Evolutionary conservation across 192 early-diverging fungal species (phyloP).

Genomic region (Entrophospora sp.): DNA sequence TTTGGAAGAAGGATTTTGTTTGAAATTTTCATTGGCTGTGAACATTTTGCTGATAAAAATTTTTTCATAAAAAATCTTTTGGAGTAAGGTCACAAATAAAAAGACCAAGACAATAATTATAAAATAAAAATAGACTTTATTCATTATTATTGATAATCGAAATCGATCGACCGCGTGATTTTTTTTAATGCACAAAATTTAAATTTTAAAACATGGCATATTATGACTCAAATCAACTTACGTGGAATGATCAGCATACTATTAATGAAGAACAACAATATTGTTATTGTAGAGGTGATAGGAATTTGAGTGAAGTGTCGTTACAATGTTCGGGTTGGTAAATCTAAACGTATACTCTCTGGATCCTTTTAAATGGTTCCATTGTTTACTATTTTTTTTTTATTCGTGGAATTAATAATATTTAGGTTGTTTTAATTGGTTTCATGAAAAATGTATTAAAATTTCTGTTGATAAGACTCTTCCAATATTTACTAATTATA

Average conservation of each 20-base stretch:
- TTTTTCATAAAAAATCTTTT: too few relatives aligned
- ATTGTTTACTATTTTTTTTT: not conserved
- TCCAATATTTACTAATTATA: conserved; percentile 57
- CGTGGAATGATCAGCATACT: conserved; percentile 52
- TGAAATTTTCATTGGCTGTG: too few relatives aligned
- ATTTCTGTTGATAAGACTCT: conserved; percentile 35
- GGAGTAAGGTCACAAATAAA: too few relatives aligned
- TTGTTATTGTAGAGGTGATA: conserved; percentile 61
- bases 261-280: conserved; percentile 52
- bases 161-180: too few relatives aligned
- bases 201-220: too few relatives aligned
- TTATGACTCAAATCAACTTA: conserved; percentile 26
- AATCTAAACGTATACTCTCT: not conserved
- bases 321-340: conserved; percentile 46
- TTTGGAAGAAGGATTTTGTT: too few relatives aligned
- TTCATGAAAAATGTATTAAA: conserved; percentile 46
- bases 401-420: not conserved
- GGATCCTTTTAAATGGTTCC: not conserved
- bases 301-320: conserved; percentile 42
- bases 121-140: too few relatives aligned
- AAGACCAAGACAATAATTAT: too few relatives aligned
- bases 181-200: too few relatives aligned
- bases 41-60: too few relatives aligned
- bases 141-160: too few relatives aligned
- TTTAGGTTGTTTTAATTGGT: conserved; percentile 57